Evolutionary conservation across 2,329 filamentous ascomycete genomes (phyloP), one percentile per base, ranked within the genome.

Genomic region (Xylogone sp.): DNA sequence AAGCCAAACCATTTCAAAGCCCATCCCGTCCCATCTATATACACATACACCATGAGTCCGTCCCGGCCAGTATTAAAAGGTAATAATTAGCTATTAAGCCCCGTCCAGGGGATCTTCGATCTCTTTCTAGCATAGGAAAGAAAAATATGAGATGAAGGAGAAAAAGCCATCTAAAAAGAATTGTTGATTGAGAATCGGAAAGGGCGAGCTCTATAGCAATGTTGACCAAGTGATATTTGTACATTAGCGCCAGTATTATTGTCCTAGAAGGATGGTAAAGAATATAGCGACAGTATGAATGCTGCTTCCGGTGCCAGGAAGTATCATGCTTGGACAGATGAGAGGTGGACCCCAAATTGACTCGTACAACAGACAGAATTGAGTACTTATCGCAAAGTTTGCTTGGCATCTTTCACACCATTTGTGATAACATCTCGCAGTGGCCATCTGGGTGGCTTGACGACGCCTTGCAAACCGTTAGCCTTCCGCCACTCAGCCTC

Each of bases 361-460:
- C 34, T 39, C n/a, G 10, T 5, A 9, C 34, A 39, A 39, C 34
- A 39, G 53, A 31, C 31, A 46, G 44, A 60, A 16, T 39, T 13
- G 18, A 45, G n/a, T 16, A 39, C 43, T 64, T 77, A 86, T 61
- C 77, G 72, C 58, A 89, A 69, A 31, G 82, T 80, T 50, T 76
- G 64, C 69, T 88, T 86, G 55, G 83, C 81, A 67, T 89, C 86
- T 62, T 86, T 78, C 8, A 84, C 84, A 56, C 85, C 85, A 53
- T 82, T 75, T 61, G 78, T 78, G 56, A 96, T 76, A 50, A 94
- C 83, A 58, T 90, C 87, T 58, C 89, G 81, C 18, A 92, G 69
- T 53, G 72, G 76, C 86, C 86, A 90, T 59, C 86, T 72, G 22
- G 86, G 86, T 52, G 83, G 77, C 42, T 70, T 75, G 48, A 82